Evolutionary conservation across 495 filamentous ascomycete genomes (phyloP).

Genomic region (Terfezia boudieri): DNA sequence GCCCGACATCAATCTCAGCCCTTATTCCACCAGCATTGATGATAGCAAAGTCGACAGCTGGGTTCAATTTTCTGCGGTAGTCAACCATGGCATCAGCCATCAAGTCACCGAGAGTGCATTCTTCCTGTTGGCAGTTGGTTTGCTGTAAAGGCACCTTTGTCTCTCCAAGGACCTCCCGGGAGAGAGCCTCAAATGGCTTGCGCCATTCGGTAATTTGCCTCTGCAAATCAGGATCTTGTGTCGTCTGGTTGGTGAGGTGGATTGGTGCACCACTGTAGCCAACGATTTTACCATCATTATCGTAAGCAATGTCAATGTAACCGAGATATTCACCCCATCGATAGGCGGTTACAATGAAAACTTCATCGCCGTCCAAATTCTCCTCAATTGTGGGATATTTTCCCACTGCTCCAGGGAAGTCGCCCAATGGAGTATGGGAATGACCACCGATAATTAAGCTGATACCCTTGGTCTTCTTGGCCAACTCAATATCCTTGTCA

Average conservation of each 20-base stretch:
- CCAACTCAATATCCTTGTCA: constrained; percentile 31
- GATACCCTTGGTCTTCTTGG: constrained; percentile 27
- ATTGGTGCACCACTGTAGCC: constrained; percentile 34
- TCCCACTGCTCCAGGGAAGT: constrained; percentile 27
- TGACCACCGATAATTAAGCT: constrained; percentile 34
- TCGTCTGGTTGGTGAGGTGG: constrained; percentile 31
- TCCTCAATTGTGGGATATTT: constrained; percentile 33
- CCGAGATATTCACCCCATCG: constrained; percentile 39
- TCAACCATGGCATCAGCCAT: constrained; percentile 31
- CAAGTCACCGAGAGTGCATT: constrained; percentile 32
- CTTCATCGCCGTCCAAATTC: constrained; percentile 35
- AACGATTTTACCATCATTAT: constrained; percentile 28
- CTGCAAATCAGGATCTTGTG: constrained; percentile 29
- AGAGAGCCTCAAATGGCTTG: constrained; percentile 29
- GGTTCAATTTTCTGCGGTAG: constrained; percentile 23
- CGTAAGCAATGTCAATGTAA: constrained; percentile 35
- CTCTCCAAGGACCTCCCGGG: constrained; percentile 25
- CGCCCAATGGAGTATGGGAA: constrained; percentile 34
- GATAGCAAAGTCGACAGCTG: constrained; percentile 23
- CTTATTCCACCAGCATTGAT: constrained; percentile 36
- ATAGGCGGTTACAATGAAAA: constrained; percentile 34
- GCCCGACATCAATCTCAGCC: constrained; percentile 29
- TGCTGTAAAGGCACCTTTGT: constrained; percentile 29
- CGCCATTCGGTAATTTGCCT: constrained; percentile 29
- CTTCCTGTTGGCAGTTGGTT: constrained; percentile 26